These are phyloP conservation scores for Streptanthus diversifolius DNA, from an alignment of 345 rosid genomes.

Conservation along the genomic window DNA sequence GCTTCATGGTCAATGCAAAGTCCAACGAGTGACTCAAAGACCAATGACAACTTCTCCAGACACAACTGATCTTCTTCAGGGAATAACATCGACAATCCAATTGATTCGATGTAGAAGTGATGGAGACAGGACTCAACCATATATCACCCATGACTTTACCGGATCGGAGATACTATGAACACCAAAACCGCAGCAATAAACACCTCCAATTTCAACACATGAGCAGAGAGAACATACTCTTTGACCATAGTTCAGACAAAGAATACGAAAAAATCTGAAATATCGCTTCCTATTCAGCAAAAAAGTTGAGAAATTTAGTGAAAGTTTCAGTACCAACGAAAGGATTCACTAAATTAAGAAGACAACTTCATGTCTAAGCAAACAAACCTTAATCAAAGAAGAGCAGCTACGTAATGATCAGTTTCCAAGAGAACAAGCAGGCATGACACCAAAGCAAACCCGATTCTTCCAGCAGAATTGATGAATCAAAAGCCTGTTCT, in stretches of 20 bases:
- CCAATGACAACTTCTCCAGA: neutral
- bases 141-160: constrained; percentile 31
- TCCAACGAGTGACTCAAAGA: constrained; percentile 10
- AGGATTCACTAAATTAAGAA: neutral
- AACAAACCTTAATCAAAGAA: neutral
- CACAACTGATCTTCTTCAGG: neutral
- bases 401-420: neutral
- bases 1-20: constrained; percentile 28
- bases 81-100: constrained; percentile 21
- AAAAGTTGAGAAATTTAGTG: constrained; percentile 7
- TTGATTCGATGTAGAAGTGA: constrained; percentile 23
- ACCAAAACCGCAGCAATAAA: constrained; percentile 6
- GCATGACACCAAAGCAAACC: neutral
- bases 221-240: neutral
- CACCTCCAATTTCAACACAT: neutral
- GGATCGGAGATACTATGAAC: neutral
- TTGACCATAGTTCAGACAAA: neutral
- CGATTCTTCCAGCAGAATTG: neutral
- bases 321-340: neutral
- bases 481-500: neutral
- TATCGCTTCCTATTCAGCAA: neutral
- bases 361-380: constrained; percentile 5
- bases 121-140: constrained; percentile 31
- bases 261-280: neutral
- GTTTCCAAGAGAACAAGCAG: neutral